Evolutionary conservation across 768 basidiomycete species (phyloP).

Genomic region (Russula sp.): DNA sequence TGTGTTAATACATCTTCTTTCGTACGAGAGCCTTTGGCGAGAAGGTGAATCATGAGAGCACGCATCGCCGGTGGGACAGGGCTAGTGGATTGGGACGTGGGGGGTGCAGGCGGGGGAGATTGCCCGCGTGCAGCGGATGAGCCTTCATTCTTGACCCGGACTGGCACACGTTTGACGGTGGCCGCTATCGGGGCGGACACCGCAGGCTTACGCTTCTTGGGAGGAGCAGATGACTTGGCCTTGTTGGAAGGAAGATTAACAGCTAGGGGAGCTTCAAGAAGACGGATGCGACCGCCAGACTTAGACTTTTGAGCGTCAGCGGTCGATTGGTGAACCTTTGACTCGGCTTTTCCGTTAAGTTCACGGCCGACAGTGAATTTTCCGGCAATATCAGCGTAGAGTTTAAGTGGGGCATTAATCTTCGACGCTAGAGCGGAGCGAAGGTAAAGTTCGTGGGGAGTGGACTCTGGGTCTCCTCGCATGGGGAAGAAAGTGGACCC

Average conservation of each 20-base stretch:
- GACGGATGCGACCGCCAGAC: slow-evolving; percentile 44
- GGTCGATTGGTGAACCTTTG: slow-evolving; percentile 38
- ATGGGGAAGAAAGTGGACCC: slow-evolving; percentile 61
- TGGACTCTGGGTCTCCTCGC: slow-evolving; percentile 45
- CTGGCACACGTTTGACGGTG: slow-evolving; percentile 17
- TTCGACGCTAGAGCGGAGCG: slow-evolving; percentile 52
- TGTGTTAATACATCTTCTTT: slow-evolving; percentile 35
- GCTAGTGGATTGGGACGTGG: slow-evolving; percentile 11
- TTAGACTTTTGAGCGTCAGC: slow-evolving; percentile 36
- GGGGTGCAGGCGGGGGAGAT: slow-evolving; percentile 27
- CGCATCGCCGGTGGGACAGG: slow-evolving; percentile 26
- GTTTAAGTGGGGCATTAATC: slow-evolving; percentile 60
- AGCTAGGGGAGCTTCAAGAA: slow-evolving; percentile 36
- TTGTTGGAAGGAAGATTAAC: slow-evolving; percentile 24
- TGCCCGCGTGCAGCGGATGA: slow-evolving; percentile 30
- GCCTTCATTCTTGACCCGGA: slow-evolving; percentile 24
- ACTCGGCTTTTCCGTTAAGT: slow-evolving; percentile 39
- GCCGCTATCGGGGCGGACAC: slow-evolving; percentile 8
- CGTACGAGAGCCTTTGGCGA: slow-evolving; percentile 47
- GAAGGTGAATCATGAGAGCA: slow-evolving; percentile 46
- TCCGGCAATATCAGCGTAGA: slow-evolving; percentile 68
- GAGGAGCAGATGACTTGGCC: slow-evolving; percentile 31
- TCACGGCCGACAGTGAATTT: slow-evolving; percentile 64
- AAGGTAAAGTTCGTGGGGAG: slow-evolving; percentile 68
- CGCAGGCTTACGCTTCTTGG: slow-evolving; percentile 23